Base-by-base conservation (phyloP, 148 eudicot species). In the Amaranthus hypochondriacus region DNA sequence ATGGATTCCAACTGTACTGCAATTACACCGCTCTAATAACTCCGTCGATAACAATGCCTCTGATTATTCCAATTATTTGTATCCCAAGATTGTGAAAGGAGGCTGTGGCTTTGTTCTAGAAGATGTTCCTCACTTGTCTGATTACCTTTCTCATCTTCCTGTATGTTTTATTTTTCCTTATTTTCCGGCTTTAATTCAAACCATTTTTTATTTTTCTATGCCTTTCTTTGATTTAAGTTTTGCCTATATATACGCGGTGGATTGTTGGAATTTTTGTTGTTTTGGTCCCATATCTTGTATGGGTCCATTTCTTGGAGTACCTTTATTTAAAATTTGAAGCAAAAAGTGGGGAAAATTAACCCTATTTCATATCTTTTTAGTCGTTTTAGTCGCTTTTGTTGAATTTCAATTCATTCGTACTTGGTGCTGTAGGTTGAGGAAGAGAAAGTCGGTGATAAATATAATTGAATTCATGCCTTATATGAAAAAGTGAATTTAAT, bases 91-190 rank as follows among this genome's bases (percentile, higher is more conserved):
- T 43, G 73, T 75, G 7, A 3, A 61, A 3, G 84, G 84, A 48
- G 48, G 64, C 2, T 68, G 68, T 78, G 84, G 84, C 4, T 82
- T 70, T 67, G 66, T 82, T 58, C 84, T 82, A 12, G 84, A 82
- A 78, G 84, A 82, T 78, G 84, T 82, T 82, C 84, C 84, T 78
- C 84, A 82, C 56, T 78, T 82, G 73, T 63, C 81, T 55, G 81
- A 82, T 78, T 78, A 66, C 47, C 62, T 78, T 48, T 50, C 79
- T 44, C 10, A 82, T 48, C 81, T 82, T 53, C 76, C 81, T 70
- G 84, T 82, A 67, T 65, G 43, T 0, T 5, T 47, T 28, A 18
- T 11, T 55, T 77, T 47, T 10, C 42, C 21, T 13, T 62, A 4
- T 56, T 49, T 54, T 43, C 54, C n/a, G 1, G 6, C 3, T 53